These are phyloP conservation scores for Tolypocladium album DNA, from an alignment of 2,329 filamentous ascomycete genomes.

Conservation along the genomic window DNA sequence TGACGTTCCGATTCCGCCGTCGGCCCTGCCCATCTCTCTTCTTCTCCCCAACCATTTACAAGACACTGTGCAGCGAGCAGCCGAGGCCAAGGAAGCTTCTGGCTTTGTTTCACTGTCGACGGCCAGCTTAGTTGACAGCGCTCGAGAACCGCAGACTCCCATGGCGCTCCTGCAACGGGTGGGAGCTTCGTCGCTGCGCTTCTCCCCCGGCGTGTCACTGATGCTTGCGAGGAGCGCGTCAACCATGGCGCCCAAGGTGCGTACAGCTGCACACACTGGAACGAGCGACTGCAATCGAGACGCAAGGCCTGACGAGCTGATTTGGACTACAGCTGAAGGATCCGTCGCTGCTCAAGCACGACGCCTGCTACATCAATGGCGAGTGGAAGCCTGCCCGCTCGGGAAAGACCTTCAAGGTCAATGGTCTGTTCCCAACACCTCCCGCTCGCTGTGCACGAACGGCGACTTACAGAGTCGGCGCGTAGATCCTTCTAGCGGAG, in stretches of 20 bases:
- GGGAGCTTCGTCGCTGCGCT: slow-evolving; percentile 18
- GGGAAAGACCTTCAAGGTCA: slow-evolving; percentile 84
- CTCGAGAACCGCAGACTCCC: neutral
- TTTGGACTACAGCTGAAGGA: slow-evolving; percentile 53
- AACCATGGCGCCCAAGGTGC: slow-evolving; percentile 35
- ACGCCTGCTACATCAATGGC: slow-evolving; percentile 79
- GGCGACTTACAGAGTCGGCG: neutral
- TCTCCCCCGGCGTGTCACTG: slow-evolving; percentile 16
- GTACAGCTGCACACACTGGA: neutral
- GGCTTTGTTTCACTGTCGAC: neutral
- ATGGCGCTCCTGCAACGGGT: slow-evolving; percentile 22
- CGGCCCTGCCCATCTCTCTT: neutral
- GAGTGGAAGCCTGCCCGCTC: slow-evolving; percentile 81
- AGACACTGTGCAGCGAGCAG: neutral
- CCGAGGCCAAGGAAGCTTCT: neutral
- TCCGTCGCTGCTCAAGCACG: slow-evolving; percentile 71
- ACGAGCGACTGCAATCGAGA: neutral
- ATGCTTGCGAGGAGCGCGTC: slow-evolving; percentile 28
- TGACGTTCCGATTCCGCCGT: neutral
- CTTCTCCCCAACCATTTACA: neutral
- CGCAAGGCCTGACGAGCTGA: neutral
- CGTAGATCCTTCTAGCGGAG: slow-evolving; percentile 70
- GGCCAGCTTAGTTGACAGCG: neutral
- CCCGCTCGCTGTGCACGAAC: neutral
- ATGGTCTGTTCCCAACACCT: slow-evolving; percentile 35